phyloP scores from a whole-genome alignment of 1,139 yeast species.

The Komagataea norvegica region DNA sequence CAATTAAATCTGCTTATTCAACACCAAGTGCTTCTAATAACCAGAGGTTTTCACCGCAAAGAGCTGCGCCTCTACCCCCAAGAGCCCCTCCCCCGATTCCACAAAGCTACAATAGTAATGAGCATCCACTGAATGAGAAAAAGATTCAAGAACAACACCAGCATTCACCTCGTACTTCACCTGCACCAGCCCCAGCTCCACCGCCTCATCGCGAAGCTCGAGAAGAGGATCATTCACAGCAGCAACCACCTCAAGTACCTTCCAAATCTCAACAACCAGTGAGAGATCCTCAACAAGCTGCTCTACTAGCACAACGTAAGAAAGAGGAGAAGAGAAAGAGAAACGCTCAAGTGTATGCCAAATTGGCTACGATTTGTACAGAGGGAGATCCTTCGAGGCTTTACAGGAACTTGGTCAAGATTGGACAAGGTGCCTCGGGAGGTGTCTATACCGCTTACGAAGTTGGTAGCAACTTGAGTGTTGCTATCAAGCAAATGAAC shows the following conservation, averaged over 20 bases:
- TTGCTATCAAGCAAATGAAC: conserved; percentile 95
- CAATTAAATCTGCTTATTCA: conserved; percentile 15
- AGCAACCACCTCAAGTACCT: conserved; percentile 27
- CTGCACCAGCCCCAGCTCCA: conserved; percentile 22
- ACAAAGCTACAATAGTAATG: conserved; percentile 14
- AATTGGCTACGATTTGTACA: conserved; percentile 72
- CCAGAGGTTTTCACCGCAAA: conserved; percentile 21
- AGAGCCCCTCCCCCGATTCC: conserved; percentile 24
- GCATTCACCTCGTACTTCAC: conserved; percentile 15
- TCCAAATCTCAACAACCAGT: conserved; percentile 37
- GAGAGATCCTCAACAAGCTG: conserved; percentile 53
- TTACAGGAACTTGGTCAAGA: conserved; percentile 68
- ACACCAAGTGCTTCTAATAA: conserved; percentile 17
- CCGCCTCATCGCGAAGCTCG: conserved; percentile 7
- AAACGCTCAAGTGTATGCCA: conserved; percentile 65
- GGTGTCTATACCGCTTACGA: conserved; percentile 93
- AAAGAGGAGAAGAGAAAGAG: conserved; percentile 69
- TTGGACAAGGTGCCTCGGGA: conserved; percentile 98
- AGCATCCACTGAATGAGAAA: conserved; percentile 19
- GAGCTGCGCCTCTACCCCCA: conserved; percentile 31
- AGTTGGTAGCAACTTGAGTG: conserved; percentile 52
- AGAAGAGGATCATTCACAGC: too few species aligned
- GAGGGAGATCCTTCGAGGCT: conserved; percentile 80
- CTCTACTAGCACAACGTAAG: conserved; percentile 57
- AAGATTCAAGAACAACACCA: conserved; percentile 10